Conservation (phyloP, 768 basidiomycete genomes). For the Kwoniella europaea region DNA sequence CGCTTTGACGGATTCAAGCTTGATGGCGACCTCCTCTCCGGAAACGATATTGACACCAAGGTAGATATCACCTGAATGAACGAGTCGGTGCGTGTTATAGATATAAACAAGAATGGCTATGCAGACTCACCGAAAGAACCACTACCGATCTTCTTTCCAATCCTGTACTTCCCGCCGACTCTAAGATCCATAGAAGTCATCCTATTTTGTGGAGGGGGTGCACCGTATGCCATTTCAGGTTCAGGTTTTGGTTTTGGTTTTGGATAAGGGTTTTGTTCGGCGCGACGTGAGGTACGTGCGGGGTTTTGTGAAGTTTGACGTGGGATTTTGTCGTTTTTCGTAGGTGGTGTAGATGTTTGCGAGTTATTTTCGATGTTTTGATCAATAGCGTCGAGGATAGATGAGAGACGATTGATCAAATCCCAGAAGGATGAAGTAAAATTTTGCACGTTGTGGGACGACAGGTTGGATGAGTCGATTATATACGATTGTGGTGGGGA, state of each 20-base stretch:
- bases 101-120: not conserved
- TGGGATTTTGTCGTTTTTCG: slow-evolving; percentile 21
- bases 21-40: slow-evolving; percentile 99
- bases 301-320: slow-evolving; percentile 13
- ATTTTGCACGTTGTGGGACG: slow-evolving; percentile 4
- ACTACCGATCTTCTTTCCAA: slow-evolving; percentile 99
- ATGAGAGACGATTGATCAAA: slow-evolving; percentile 9
- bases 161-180: slow-evolving; percentile 72
- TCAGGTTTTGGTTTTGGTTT: not conserved
- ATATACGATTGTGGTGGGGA: slow-evolving; percentile 15
- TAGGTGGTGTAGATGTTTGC: not conserved
- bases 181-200: slow-evolving; percentile 56
- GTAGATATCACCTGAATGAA: slow-evolving; percentile 87
- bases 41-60: slow-evolving; percentile 99
- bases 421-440: slow-evolving; percentile 1
- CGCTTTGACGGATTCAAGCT: slow-evolving; percentile 99
- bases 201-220: slow-evolving; percentile 21
- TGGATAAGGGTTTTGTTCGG: slow-evolving; percentile 12
- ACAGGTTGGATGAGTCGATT: slow-evolving; percentile 1
- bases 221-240: slow-evolving; percentile 17
- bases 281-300: slow-evolving; percentile 18
- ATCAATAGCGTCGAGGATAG: slow-evolving; percentile 9
- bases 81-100: slow-evolving; percentile 15
- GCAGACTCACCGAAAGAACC: slow-evolving; percentile 88
- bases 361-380: not conserved